These are phyloP conservation scores for Flaveria trinervia DNA, from an alignment of 129 eudicot species.

Conservation along the genomic window DNA sequence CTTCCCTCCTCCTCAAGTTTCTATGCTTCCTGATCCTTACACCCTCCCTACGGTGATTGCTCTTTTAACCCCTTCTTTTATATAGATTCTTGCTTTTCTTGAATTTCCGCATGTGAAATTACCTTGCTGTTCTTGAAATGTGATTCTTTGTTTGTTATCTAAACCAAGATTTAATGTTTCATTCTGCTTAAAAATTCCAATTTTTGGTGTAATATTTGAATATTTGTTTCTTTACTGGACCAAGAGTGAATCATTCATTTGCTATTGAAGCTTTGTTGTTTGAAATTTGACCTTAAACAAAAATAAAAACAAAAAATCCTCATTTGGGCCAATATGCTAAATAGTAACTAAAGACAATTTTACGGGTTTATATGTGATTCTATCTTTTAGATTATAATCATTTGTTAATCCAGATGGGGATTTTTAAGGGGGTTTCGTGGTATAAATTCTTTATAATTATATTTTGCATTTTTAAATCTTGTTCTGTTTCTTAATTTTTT, in stretches of 20 bases:
- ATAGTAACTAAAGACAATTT: not conserved
- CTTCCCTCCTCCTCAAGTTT: no score
- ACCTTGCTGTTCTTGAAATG: not conserved
- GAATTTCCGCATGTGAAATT: not conserved
- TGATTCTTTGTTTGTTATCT: constrained; percentile 5
- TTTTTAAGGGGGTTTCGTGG: not conserved
- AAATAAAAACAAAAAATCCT: not conserved
- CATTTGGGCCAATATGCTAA: constrained; percentile 10
- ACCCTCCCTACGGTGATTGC: constrained; percentile 35
- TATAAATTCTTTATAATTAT: not conserved
- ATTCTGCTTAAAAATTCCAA: constrained; percentile 7
- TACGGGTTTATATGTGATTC: not conserved
- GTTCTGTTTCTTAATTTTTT: not conserved
- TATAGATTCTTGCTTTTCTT: constrained; percentile 20
- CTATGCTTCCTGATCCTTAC: no score
- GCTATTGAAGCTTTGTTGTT: not conserved
- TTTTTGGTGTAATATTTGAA: not conserved
- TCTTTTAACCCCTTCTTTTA: not conserved
- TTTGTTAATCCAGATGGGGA: constrained; percentile 1
- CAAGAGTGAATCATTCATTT: not conserved
- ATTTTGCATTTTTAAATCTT: constrained; percentile 4
- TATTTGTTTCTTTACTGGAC: not conserved
- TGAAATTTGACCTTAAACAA: not conserved
- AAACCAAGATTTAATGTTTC: not conserved
- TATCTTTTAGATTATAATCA: not conserved